Evolutionary conservation across 1,139 yeast species (phyloP).

Genomic region (Sugiyamaella grinbergsii): DNA sequence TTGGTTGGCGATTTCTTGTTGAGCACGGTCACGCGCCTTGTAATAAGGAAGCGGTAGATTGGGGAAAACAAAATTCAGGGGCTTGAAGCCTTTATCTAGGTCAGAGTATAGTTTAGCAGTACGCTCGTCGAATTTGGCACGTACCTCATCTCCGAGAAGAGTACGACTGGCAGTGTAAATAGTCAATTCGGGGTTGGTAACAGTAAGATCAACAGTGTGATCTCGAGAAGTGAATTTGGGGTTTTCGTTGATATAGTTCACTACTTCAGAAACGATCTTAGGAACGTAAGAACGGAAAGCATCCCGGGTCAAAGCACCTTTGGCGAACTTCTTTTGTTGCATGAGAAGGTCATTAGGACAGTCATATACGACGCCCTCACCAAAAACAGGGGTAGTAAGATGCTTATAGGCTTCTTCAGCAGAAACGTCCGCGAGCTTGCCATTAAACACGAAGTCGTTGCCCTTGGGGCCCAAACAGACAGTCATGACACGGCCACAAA

Average conservation of each 20-base stretch:
- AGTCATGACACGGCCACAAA: slow-evolving; percentile 91
- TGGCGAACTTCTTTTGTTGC: slow-evolving; percentile 98
- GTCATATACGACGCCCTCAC: slow-evolving; percentile 95
- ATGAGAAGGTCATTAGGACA: slow-evolving; percentile 90
- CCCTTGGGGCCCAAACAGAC: slow-evolving; percentile 97
- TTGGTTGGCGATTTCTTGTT: slow-evolving; percentile 72
- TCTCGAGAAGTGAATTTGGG: slow-evolving; percentile 46
- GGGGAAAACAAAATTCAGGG: slow-evolving; percentile 93
- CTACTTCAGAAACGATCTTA: slow-evolving; percentile 74
- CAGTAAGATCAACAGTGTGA: slow-evolving; percentile 73
- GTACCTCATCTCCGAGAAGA: slow-evolving; percentile 86
- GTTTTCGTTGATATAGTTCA: slow-evolving; percentile 59
- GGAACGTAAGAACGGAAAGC: slow-evolving; percentile 88
- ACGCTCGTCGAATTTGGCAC: slow-evolving; percentile 75
- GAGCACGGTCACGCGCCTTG: slow-evolving; percentile 84
- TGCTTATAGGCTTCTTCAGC: slow-evolving; percentile 97
- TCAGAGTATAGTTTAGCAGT: slow-evolving; percentile 88
- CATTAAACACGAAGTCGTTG: slow-evolving; percentile 92
- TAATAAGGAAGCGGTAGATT: slow-evolving; percentile 87
- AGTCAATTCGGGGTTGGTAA: slow-evolving; percentile 91
- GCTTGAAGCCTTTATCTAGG: slow-evolving; percentile 95
- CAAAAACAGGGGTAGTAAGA: slow-evolving; percentile 95
- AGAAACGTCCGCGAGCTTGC: slow-evolving; percentile 83
- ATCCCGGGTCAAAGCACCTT: slow-evolving; percentile 82
- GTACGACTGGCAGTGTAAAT: slow-evolving; percentile 95